Evolutionary conservation across 163 green algal genomes (phyloP).

Genomic region (Trebouxia gelatinosa): DNA sequence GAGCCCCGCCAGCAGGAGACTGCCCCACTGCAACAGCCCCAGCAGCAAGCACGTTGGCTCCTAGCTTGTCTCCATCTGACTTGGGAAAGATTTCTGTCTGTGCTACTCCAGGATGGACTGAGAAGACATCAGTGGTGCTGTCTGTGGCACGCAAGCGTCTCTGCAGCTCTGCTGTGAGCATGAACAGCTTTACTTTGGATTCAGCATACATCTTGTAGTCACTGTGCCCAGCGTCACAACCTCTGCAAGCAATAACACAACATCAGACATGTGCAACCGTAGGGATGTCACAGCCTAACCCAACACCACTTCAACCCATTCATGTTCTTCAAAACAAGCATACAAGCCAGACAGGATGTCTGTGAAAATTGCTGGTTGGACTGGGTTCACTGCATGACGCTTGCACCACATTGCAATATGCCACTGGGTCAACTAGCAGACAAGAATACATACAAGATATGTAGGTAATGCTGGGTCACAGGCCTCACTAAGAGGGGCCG

Average conservation of each 20-base stretch:
- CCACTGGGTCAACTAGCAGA: not conserved
- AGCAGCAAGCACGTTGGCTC: not conserved
- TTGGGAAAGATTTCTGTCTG: conserved; percentile 26
- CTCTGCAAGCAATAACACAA: not conserved
- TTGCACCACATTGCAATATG: not conserved
- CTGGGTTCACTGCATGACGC: not conserved
- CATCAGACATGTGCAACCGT: not conserved
- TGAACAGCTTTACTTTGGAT: conserved; percentile 19
- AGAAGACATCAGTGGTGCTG: conserved; percentile 19
- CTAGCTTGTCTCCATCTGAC: conserved; percentile 13
- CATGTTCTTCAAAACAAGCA: not conserved
- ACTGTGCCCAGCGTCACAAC: not conserved
- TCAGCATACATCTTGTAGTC: conserved; percentile 22
- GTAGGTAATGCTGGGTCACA: too few relatives aligned
- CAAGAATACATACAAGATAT: not conserved
- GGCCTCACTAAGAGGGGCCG: too few relatives aligned
- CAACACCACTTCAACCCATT: too few relatives aligned
- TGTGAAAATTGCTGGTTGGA: not conserved
- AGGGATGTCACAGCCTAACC: too few relatives aligned
- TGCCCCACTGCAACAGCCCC: conserved; percentile 10
- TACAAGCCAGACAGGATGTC: not conserved
- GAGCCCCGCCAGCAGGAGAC: conserved; percentile 4
- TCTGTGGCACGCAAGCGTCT: conserved; percentile 1
- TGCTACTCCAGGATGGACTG: conserved; percentile 18
- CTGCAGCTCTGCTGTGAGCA: conserved; percentile 30